Evolutionary conservation across 345 rosid species (phyloP).

Genomic region (Linum tenue): DNA sequence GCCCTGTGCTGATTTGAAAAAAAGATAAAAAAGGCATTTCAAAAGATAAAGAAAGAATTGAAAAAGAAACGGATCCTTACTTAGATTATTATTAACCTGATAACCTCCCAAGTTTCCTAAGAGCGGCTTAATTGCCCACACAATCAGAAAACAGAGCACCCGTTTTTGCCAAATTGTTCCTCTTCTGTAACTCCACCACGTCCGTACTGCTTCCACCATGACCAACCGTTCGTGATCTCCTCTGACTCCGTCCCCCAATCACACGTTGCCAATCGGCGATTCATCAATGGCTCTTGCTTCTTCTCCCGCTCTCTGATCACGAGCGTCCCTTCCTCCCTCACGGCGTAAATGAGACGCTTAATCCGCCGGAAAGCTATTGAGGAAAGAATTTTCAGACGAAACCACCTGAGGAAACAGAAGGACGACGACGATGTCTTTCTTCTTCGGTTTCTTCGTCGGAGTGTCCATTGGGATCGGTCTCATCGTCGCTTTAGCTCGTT

Average conservation of each 20-base stretch:
- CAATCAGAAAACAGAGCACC: no score
- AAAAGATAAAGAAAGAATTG: no score
- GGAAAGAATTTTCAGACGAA: neutral
- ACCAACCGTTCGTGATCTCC: neutral
- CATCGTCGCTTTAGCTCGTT: slow-evolving; percentile 21
- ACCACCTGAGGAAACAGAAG: neutral
- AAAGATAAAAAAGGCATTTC: no score
- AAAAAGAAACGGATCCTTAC: no score
- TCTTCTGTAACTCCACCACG: neutral
- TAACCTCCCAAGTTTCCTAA: no score
- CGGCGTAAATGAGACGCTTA: neutral
- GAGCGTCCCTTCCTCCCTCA: neutral
- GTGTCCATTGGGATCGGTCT: slow-evolving; percentile 18
- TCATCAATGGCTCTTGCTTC: neutral
- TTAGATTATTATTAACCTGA: no score
- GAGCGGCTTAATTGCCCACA: no score
- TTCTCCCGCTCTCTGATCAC: neutral
- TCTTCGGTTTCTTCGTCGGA: slow-evolving; percentile 20
- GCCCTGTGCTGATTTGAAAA: no score
- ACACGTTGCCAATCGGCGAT: neutral
- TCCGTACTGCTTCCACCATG: neutral
- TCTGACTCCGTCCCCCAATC: neutral
- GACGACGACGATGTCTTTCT: slow-evolving; percentile 18
- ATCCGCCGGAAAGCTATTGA: neutral
- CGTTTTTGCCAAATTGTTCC: no score